These are phyloP conservation scores for Solanum gracilifrons DNA, from an alignment of 257 asterid species.

Conservation along the genomic window DNA sequence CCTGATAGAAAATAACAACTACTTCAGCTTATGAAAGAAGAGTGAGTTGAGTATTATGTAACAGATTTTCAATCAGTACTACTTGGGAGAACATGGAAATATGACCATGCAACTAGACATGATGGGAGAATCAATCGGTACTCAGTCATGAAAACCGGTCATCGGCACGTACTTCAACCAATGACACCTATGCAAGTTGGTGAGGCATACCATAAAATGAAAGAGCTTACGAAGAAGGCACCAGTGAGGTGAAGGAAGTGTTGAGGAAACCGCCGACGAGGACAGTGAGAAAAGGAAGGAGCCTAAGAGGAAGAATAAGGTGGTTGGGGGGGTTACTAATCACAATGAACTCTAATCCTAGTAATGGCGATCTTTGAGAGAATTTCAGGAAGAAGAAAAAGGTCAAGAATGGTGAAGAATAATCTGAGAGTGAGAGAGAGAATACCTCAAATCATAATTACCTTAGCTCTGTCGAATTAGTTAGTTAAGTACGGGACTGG, in stretches of 20 bases:
- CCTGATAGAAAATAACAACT: background rate
- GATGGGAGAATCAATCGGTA: background rate
- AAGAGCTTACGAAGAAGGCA: background rate
- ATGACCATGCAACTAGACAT: background rate
- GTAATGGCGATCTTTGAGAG: background rate
- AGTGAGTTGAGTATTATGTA: background rate
- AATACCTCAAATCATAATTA: background rate
- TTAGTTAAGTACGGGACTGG: background rate
- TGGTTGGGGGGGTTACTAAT: background rate
- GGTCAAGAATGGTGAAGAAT: background rate
- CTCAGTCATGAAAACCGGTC: background rate
- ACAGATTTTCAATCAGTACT: background rate
- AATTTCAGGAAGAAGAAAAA: background rate
- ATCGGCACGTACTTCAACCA: background rate
- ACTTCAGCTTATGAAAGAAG: background rate
- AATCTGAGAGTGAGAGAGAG: background rate
- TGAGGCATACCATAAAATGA: background rate
- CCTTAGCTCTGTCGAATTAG: background rate
- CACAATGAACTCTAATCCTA: background rate
- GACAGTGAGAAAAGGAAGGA: background rate
- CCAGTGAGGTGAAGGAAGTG: background rate
- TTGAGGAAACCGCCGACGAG: background rate
- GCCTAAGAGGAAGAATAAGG: background rate
- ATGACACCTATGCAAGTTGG: background rate
- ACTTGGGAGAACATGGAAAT: background rate